phyloP scores from a whole-genome alignment of 2,329 filamentous ascomycete genomes.

The Cercospora janseana region DNA sequence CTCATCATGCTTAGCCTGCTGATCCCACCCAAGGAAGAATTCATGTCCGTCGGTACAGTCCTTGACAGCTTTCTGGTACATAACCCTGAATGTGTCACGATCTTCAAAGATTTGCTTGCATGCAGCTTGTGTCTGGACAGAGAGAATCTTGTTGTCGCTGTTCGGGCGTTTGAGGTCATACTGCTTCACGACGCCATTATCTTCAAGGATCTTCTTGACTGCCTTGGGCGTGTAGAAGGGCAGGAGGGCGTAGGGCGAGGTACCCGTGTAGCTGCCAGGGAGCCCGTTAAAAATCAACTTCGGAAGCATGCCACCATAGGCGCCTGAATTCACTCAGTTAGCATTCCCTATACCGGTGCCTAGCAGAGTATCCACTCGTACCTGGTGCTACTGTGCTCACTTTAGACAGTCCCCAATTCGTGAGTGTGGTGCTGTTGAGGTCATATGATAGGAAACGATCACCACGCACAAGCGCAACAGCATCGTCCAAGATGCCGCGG shows the following conservation, averaged over 20 bases:
- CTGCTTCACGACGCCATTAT: conserved; percentile 46
- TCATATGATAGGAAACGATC: conserved; percentile 51
- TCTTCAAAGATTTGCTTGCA: conserved; percentile 53
- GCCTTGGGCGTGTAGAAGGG: conserved; percentile 55
- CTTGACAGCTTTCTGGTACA: conserved; percentile 35
- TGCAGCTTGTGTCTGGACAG: conserved; percentile 51
- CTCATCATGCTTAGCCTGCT: conserved; percentile 43
- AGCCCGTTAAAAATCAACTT: conserved; percentile 48
- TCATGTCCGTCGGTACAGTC: conserved; percentile 49
- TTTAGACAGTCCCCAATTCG: conserved; percentile 53
- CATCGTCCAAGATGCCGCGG: conserved; percentile 50
- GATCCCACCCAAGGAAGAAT: conserved; percentile 50
- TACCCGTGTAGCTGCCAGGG: conserved; percentile 50
- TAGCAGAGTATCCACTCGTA: not conserved
- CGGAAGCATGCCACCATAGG: conserved; percentile 43
- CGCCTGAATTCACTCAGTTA: conserved; percentile 1
- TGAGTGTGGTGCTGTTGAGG: conserved; percentile 50
- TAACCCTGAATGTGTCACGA: conserved; percentile 49
- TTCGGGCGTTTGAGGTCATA: conserved; percentile 44
- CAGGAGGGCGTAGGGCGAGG: conserved; percentile 49
- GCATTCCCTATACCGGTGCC: not conserved
- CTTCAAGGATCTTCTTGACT: conserved; percentile 47
- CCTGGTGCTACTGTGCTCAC: conserved; percentile 44
- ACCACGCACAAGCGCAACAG: conserved; percentile 49
- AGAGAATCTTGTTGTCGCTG: conserved; percentile 45